phyloP scores from a whole-genome alignment of 2,329 filamentous ascomycete genomes.

The Aspergillus sp. region DNA sequence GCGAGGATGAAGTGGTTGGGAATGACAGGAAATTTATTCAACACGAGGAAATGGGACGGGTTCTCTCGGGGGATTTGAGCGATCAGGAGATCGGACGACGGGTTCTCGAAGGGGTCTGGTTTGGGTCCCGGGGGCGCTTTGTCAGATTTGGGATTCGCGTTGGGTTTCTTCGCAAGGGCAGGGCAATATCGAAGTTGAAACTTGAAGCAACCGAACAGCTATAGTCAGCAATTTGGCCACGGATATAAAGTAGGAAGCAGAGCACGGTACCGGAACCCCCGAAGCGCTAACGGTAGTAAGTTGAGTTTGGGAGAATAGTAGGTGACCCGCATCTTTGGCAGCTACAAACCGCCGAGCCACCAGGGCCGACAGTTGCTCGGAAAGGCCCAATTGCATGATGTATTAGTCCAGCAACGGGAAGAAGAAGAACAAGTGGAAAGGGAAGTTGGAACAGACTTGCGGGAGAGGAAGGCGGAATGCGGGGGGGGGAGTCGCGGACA shows the following conservation, averaged over 20 bases:
- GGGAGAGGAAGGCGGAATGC: constrained; percentile 8
- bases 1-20: constrained; percentile 50
- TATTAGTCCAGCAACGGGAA: not conserved
- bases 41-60: constrained; percentile 41
- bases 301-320: constrained; percentile 43
- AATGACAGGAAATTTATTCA: constrained; percentile 52
- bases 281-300: constrained; percentile 35
- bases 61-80: constrained; percentile 36
- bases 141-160: constrained; percentile 23
- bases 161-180: constrained; percentile 46
- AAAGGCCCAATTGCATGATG: constrained; percentile 37
- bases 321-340: constrained; percentile 37
- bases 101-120: constrained; percentile 47
- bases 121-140: constrained; percentile 26
- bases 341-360: constrained; percentile 36
- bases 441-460: constrained; percentile 2
- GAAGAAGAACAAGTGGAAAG: not conserved
- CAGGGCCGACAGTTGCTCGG: constrained; percentile 36
- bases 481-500: constrained; percentile 8
- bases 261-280: constrained; percentile 32
- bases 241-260: not conserved
- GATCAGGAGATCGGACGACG: constrained; percentile 43
- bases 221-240: constrained; percentile 3
- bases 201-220: constrained; percentile 22
- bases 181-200: constrained; percentile 52